phyloP scores from a whole-genome alignment of 2,329 filamentous ascomycete species.

The Arthroderma uncinatum region DNA sequence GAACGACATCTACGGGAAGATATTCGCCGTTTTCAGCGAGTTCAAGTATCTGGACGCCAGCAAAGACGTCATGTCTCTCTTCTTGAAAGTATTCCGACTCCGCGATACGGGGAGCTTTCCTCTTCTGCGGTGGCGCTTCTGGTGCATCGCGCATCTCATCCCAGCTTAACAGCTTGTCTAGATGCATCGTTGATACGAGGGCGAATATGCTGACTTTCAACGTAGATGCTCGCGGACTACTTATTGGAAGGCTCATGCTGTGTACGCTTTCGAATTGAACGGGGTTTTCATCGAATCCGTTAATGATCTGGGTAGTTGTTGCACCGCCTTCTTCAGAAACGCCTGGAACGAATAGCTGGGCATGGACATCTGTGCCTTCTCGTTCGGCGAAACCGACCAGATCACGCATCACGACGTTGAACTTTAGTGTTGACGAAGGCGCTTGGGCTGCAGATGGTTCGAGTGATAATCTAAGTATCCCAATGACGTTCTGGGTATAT shows the following conservation, averaged over 20 bases:
- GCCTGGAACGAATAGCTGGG: constrained; percentile 89
- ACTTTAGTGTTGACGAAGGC: constrained; percentile 85
- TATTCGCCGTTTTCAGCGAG: constrained; percentile 87
- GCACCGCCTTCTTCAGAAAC: constrained; percentile 68
- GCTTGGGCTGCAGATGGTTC: constrained; percentile 90
- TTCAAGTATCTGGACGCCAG: constrained; percentile 78
- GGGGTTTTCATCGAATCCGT: constrained; percentile 82
- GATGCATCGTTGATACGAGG: constrained; percentile 79
- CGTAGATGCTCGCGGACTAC: constrained; percentile 60
- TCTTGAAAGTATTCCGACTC: constrained; percentile 90
- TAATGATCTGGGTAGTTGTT: constrained; percentile 90
- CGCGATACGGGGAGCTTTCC: constrained; percentile 58
- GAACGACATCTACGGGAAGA: constrained; percentile 81
- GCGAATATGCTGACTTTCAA: constrained; percentile 86
- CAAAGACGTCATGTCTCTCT: constrained; percentile 87
- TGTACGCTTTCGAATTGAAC: constrained; percentile 96
- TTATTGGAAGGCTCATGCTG: constrained; percentile 86
- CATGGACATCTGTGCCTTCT: constrained; percentile 91
- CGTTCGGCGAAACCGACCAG: constrained; percentile 88
- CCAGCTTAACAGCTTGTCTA: constrained; percentile 96
- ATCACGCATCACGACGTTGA: constrained; percentile 98
- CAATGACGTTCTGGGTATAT: constrained; percentile 81
- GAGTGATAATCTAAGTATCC: constrained; percentile 78
- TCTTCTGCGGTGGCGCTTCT: constrained; percentile 45
- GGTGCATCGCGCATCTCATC: constrained; percentile 86